Evolutionary conservation across 2,329 filamentous ascomycete species (phyloP), one percentile per base, ranked within the genome.

Genomic region (Alternaria alternata): DNA sequence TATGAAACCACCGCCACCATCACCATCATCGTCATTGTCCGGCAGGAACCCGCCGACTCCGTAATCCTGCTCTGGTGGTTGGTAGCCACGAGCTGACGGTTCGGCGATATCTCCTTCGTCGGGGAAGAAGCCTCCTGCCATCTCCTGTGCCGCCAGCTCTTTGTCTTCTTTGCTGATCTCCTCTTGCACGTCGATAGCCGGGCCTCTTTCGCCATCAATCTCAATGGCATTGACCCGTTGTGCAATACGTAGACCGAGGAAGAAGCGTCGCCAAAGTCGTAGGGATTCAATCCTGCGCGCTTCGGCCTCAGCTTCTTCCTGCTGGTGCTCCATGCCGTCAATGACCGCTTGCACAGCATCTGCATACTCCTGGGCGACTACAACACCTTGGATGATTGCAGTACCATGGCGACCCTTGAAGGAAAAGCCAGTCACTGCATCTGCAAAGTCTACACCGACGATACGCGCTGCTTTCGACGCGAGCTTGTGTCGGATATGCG

Each of bases 321-420:
- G 85, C 63, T 91, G 82, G 59, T 93, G 86, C 32, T 86, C 83
- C 47, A 98, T 80, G 0, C 88, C 90, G 12, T 82, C 81, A 18
- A 96, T 84, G 0, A 92, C 89, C 5, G 87, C 88, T 58, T 86
- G 80, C 0, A 97, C 84, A 0, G 91, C 93, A 56, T 94, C 91
- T 7, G 82, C 84, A 62, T 89, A 87, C 74, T 94, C 90, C 16
- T 79, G 75, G 0, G 93, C 90, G 1, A 96, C 88, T 0, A 99
- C 88, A 1, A 90, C 86, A 2, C 95, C 95, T 38, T 87, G 86
- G 2, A 95, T 80, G 3, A 97, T 85, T 1, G 95, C 93, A 3
- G 93, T 97, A 16, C 94, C 94, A 57, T 92, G 89, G 3, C 92
- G 87, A 1, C 93, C 93, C 72, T 88, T 89, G 80, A 98, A 99